Conservation (phyloP, 495 filamentous ascomycete species). For the Neurospora terricola region DNA sequence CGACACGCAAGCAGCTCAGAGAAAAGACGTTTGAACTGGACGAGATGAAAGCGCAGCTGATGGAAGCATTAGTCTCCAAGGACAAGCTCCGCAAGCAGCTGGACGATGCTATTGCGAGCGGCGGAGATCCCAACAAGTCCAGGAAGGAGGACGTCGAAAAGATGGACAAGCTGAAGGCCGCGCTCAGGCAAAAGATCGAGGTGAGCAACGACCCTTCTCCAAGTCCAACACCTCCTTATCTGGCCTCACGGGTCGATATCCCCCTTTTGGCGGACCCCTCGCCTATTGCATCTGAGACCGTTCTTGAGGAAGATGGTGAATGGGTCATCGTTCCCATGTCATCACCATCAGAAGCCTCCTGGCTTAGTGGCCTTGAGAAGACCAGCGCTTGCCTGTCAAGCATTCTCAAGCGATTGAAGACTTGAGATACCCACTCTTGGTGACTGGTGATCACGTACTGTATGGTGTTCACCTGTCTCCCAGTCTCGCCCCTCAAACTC, state of each 20-base stretch:
- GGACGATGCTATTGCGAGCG: slow-evolving; percentile 22
- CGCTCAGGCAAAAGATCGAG: slow-evolving; percentile 38
- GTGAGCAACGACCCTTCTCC: slow-evolving; percentile 21
- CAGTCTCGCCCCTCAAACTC: background rate
- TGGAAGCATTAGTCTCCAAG: slow-evolving; percentile 41
- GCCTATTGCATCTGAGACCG: background rate
- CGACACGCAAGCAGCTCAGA: slow-evolving; percentile 33
- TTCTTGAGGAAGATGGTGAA: background rate
- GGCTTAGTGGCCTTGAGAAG: background rate
- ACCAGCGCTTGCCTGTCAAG: background rate
- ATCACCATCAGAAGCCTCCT: background rate
- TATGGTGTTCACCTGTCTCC: background rate
- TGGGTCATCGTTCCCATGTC: background rate
- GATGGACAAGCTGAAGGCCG: slow-evolving; percentile 38
- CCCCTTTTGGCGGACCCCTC: background rate
- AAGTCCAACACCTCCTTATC: slow-evolving; percentile 8
- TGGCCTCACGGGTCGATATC: background rate
- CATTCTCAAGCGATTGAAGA: background rate
- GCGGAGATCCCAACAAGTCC: slow-evolving; percentile 17
- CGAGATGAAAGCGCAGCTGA: slow-evolving; percentile 40
- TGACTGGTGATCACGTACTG: background rate
- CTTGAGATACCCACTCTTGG: background rate
- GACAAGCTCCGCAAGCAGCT: slow-evolving; percentile 44
- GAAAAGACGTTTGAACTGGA: slow-evolving; percentile 35
- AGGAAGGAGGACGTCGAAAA: slow-evolving; percentile 41